Base-by-base conservation (phyloP, 169 alveolate genomes). In the Plasmodium falciparum region DNA sequence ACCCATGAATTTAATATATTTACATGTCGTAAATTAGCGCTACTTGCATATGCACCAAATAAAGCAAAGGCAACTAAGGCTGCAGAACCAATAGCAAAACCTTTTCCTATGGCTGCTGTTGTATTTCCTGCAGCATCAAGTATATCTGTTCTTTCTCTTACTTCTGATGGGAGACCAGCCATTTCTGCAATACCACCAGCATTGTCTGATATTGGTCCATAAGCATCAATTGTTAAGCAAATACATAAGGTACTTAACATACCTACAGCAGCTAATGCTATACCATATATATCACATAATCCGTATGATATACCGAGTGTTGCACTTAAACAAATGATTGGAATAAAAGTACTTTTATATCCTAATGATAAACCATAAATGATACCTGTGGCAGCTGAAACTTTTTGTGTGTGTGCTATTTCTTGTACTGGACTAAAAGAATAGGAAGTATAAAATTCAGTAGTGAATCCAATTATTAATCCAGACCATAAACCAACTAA, bases 101-200 rank as follows among this genome's bases (percentile, higher is more conserved):
- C 99, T 95, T 97, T 94, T 15, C 98, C 98, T 66, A 96, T 95
- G 17, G 98, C 98, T 3, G 98, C 98, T 43, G 98, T 96, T 47
- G 98, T 96, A 93, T 96, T 97, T 69, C 99, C 98, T 12, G 97
- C 98, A 39, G 98, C 98, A 75, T 97, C 98, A 47, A 96, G 94
- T 56, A 97, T 96, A 61, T 97, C 98, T 24, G 98, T 96, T 33
- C 94, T 93, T 69, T 93, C 88, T 88, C 98, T 96, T 74, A 96
- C 96, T 58, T 95, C 95, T 9, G 95, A 93, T 50, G 96, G 96
- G 69, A 96, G 90, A 88, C 94, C 97, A 50, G 97, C 91, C 98
- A 97, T 97, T 90, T 96, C 98, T 11, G 97, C 98, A 71, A 97
- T 97, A 73, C 99, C 98, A n/a, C 98, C 98, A 17, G 99, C 99